Evolutionary conservation across 2,329 filamentous ascomycete genomes (phyloP), one percentile per base, ranked within the genome.

Genomic region (Nothomitra cinnamomea): DNA sequence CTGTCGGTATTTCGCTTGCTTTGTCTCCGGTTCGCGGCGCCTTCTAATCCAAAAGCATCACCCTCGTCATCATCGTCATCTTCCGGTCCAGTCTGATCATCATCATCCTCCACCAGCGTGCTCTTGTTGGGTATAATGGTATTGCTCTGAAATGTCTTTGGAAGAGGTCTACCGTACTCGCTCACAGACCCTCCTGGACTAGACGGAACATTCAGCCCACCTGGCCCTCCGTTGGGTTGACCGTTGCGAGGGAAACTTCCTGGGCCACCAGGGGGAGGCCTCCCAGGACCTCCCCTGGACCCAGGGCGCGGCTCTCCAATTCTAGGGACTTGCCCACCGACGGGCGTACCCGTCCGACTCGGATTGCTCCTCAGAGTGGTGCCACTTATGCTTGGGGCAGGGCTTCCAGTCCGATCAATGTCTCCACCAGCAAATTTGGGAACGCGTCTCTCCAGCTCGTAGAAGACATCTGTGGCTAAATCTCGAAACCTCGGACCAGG

Each of bases 81-180:
- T 15, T 77, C 76, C 19, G 68, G 70, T 19, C 73, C 75, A 54
- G 69, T 71, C 55, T 69, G 69, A 58, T 87, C 86, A 60, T 94
- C 88, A 59, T 94, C 89, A 64, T 96, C 92, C 66, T 98, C 92
- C 1, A 96, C 80, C 82, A 96, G 89, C 0, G 86, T 95, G 62
- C 90, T 94, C 70, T 96, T 98, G 65, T 95, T 96, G 0, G 92
- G 92, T 32, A 96, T 85, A 61, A 96, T 94, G 0, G 88, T 96
- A 64, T 94, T 96, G 64, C 85, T 90, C 64, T 95, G 89, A 59
- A 94, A 88, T 38, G 88, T 88, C 64, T 94, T 95, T 15, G 86
- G 84, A 59, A 86, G 78, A 3, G 89, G 89, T 47, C 86, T 77
- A 42, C 83, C 82, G 58, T 80, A 84, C 52, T 84, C 80, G 61